Conservation (phyloP, 1,284 basidiomycete species). For the Moesziomyces antarcticus region DNA sequence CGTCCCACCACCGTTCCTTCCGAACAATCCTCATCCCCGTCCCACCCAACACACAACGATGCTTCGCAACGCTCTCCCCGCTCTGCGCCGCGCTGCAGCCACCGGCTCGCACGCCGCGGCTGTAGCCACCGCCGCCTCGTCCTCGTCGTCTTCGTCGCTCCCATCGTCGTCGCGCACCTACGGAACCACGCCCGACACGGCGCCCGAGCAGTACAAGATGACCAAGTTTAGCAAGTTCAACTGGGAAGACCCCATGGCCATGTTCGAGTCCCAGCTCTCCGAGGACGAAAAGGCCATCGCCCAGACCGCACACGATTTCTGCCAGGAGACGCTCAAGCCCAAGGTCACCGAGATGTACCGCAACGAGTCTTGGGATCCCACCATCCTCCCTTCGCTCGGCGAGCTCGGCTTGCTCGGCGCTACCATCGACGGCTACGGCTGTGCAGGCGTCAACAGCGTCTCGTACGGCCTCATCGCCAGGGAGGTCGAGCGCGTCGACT, state of each 20-base stretch:
- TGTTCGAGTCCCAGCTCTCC: conserved; percentile 72
- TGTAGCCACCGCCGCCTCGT: conserved; percentile 5
- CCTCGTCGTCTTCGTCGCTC: conserved; percentile 6
- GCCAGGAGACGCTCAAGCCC: conserved; percentile 84
- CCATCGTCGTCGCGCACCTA: conserved; percentile 14
- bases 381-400: conserved; percentile 90
- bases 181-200: conserved; percentile 40
- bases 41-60: conserved; percentile 14
- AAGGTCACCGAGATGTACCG: conserved; percentile 87
- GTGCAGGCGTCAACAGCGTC: conserved; percentile 89
- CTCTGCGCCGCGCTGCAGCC: conserved; percentile 24
- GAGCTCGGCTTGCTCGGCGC: conserved; percentile 87
- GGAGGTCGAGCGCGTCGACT: conserved; percentile 93
- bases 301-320: conserved; percentile 85
- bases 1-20: not conserved
- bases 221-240: conserved; percentile 73
- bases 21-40: not conserved
- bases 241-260: conserved; percentile 73
- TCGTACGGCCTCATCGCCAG: conserved; percentile 93
- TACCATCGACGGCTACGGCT: conserved; percentile 92
- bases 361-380: conserved; percentile 82
- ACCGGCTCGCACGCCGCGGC: not conserved
- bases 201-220: conserved; percentile 50
- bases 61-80: conserved; percentile 35
- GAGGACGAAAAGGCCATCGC: conserved; percentile 91